Evolutionary conservation across 805 yeast species (phyloP), one percentile per base, ranked within the genome.

Genomic region (Metschnikowia vanudenii): DNA sequence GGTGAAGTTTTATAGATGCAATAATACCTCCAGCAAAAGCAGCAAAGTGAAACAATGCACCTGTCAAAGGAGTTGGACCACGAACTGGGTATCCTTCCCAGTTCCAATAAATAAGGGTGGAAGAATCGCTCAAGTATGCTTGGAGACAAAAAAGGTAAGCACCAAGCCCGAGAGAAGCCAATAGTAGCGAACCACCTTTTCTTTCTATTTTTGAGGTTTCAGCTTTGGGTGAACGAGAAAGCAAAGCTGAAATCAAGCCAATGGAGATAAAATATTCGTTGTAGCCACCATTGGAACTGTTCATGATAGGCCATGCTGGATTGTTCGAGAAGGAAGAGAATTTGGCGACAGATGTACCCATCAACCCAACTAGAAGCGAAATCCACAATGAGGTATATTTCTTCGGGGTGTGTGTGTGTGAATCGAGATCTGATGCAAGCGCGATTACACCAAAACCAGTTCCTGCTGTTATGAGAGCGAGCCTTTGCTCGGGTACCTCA

Each of bases 261-360:
- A 85, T 49, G 3, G 73, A 64, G 2, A 89, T 64, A 34, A 94
- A 96, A 26, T 80, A 67, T 43, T 73, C 74, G 65, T 92, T 92
- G 74, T 81, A 80, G 12, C 99, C 99, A 16, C 97, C 97, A 56
- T 88, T 90, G 11, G 73, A 78, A 14, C 74, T 75, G 62, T 90
- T 84, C 91, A 94, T 84, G 41, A 91, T 85, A 24, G 98, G 96
- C 99, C 99, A 94, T 39, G 90, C 73, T 32, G 99, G 99, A 62
- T 94, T 94, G 61, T 91, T 91, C 2, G 98, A 81, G 67, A 79
- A 85, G 57, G 76, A 79, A 9, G 84, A 79, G 68, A 78, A 85
- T 61, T 94, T 94, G 16, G 88, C 73, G 26, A 88, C 78, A 1
- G 90, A 79, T 1, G 96, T 81, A 4, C 81, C 63, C 36, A 87